Evolutionary conservation across 2,329 filamentous ascomycete genomes (phyloP).

Genomic region (Diaporthe eres): DNA sequence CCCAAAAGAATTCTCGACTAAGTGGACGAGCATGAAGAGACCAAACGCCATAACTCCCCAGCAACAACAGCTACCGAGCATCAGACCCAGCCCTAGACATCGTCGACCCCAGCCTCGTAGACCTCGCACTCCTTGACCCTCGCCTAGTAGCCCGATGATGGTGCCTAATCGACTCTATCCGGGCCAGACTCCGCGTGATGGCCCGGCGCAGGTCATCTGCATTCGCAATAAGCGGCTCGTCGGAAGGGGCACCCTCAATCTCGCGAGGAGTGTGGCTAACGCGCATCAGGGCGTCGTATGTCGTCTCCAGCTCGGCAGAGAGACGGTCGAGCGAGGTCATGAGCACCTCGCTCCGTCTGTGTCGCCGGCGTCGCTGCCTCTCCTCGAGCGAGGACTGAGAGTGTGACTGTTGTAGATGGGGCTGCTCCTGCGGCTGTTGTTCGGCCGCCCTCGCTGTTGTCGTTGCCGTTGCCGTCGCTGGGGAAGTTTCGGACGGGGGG

Average conservation of each 20-base stretch:
- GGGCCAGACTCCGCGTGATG: conserved; percentile 17
- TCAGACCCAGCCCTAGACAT: neutral
- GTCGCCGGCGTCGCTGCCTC: conserved; percentile 15
- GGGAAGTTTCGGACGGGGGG: neutral
- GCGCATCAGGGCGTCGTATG: conserved; percentile 14
- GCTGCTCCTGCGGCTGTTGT: neutral
- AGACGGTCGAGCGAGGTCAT: conserved; percentile 32
- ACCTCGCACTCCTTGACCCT: neutral
- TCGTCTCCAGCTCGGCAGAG: conserved; percentile 30
- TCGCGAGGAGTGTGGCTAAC: neutral
- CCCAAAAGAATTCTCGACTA: neutral
- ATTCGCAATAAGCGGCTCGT: conserved; percentile 3
- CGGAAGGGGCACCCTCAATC: neutral
- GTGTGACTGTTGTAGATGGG: neutral
- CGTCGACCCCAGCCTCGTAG: neutral
- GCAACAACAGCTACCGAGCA: neutral
- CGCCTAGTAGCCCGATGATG: conserved; percentile 15
- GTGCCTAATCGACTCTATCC: conserved; percentile 29
- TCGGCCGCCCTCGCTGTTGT: neutral
- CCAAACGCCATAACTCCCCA: neutral
- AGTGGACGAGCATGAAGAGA: neutral
- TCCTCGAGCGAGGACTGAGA: conserved; percentile 31
- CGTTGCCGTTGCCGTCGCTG: neutral
- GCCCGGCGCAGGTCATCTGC: conserved; percentile 15
- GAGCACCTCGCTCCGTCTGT: conserved; percentile 9